Percentiles rank a stretch among this genome's conserved stretches.
These are phyloP conservation scores for Neckera pumila DNA, from an alignment of 225 moss, liverwort and hornwort species.

Conservation along the genomic window DNA sequence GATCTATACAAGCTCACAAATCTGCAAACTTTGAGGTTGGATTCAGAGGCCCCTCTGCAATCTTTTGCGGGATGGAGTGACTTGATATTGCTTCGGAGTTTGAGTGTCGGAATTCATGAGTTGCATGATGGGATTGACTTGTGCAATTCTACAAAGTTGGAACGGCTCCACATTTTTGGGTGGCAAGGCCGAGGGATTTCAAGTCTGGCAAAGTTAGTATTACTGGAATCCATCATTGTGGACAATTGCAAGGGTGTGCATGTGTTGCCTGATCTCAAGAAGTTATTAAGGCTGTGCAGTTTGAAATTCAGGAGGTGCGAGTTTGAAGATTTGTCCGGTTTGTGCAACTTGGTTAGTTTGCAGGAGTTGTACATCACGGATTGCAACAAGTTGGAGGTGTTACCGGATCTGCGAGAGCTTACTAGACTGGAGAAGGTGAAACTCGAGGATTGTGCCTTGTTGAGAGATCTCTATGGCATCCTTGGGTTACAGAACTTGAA, in stretches of 20 bases:
- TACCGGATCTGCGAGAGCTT: accelerated
- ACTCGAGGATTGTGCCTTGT: accelerated
- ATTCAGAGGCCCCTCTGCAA: accelerated
- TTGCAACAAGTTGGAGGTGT: neutral
- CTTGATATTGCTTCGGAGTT: accelerated
- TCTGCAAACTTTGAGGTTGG: neutral
- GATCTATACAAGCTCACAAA: neutral
- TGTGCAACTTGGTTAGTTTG: neutral
- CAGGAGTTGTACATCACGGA: accelerated
- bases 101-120: accelerated
- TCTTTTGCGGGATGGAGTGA: neutral
- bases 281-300: neutral
- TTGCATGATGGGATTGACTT: neutral
- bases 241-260: neutral
- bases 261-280: neutral
- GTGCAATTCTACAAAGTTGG: neutral
- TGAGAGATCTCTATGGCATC: neutral
- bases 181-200: neutral
- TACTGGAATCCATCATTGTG: accelerated
- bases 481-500: neutral
- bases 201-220: neutral
- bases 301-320: accelerated
- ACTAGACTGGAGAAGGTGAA: accelerated
- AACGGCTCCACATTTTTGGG: neutral
- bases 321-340: neutral